phyloP scores from a whole-genome alignment of 2,329 filamentous ascomycete species.

The Proliferodiscus dingleyae region DNA sequence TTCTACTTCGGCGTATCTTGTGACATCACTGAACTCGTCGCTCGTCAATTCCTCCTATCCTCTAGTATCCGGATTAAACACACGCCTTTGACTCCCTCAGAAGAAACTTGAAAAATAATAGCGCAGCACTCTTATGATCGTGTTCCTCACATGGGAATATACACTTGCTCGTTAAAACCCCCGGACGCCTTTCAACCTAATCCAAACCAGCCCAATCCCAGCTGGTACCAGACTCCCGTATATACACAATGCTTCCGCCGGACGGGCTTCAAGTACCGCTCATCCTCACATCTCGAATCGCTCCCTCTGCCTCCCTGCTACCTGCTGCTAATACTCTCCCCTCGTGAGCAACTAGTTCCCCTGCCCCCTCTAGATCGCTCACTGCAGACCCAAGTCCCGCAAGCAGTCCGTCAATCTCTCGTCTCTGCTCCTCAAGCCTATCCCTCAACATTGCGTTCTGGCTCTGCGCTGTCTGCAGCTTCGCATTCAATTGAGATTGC shows the following conservation, averaged over 20 bases:
- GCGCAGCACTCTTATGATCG: too few species aligned
- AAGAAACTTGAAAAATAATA: too few species aligned
- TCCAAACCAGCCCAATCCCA: neutral
- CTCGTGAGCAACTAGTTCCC: slow-evolving; percentile 22
- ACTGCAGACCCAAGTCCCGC: slow-evolving; percentile 46
- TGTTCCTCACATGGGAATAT: too few species aligned
- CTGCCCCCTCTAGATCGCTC: slow-evolving; percentile 49
- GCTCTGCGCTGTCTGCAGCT: slow-evolving; percentile 50
- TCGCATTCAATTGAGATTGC: slow-evolving; percentile 52
- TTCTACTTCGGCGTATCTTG: too few species aligned
- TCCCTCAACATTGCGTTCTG: slow-evolving; percentile 51
- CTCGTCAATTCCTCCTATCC: too few species aligned
- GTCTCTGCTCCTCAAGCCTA: slow-evolving; percentile 48
- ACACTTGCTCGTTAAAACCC: too few species aligned
- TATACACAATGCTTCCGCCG: neutral
- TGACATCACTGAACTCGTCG: too few species aligned
- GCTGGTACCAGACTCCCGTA: neutral
- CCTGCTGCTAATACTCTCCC: slow-evolving; percentile 15
- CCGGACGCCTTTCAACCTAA: neutral
- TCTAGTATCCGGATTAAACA: too few species aligned
- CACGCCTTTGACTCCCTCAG: too few species aligned
- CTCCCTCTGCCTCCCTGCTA: slow-evolving; percentile 18
- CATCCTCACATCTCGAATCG: slow-evolving; percentile 6
- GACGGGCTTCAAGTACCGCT: neutral
- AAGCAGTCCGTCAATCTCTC: slow-evolving; percentile 49